Evolutionary conservation across 768 basidiomycete species (phyloP), one percentile per base, ranked within the genome.

Genomic region (Trametes cingulata): DNA sequence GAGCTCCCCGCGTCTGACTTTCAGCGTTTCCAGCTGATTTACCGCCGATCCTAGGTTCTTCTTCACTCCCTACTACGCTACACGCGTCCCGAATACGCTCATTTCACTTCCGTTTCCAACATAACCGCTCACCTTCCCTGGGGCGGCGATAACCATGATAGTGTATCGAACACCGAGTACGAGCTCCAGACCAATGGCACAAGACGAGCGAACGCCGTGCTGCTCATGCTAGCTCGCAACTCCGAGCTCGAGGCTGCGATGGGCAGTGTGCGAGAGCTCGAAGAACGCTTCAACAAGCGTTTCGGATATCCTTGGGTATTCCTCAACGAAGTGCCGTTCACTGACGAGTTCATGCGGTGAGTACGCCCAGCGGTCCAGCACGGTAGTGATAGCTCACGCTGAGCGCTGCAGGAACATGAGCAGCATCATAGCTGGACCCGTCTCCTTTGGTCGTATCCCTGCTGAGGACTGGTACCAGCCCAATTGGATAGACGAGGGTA

Each of bases 291-390:
- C 77, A 97, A 97, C 74, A 76, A 78, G 35, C 82, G 80, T 58
- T 89, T 84, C 65, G 80, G 82, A n/a, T 96, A 97, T 69, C 91
- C 93, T 6, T 96, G 91, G 72, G 86, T 93, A 29, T 90, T 97
- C 73, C 76, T 98, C 60, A 96, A 96, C 69, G 93, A 97, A 46
- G 82, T 84, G 63, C 83, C 85, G 0, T 95, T 96, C 72, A 78
- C 82, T 9, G 84, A 88, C 0, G 81, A 84, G 14, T 95, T 95
- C 75, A 91, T 87, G 69, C 76, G 76, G 83, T 85, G 67, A 63
- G 80, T 68, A 6, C 37, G 27, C 6, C 10, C 6, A 1, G 2
- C 12, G 14, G 33, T 33, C 13, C 2, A 40, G 19, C 36, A 10
- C 6, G 6, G 12, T n/a, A 8, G 19, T 24, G 6, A n/a, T 8